phyloP scores from a whole-genome alignment of 441 rosid genomes.

The Corymbia calophylla region DNA sequence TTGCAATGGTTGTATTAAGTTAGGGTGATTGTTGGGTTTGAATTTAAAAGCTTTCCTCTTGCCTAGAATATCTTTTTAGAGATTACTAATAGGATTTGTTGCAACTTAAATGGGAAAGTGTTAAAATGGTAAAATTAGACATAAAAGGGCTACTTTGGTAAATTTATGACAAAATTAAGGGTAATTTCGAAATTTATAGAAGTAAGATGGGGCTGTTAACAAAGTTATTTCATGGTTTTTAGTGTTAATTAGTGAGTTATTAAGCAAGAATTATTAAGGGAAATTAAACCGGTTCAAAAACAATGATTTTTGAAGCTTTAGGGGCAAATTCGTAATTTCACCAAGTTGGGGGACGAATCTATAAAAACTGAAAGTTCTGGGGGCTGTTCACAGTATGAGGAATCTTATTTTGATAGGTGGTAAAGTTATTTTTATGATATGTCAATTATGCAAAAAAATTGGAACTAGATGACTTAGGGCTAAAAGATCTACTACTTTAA shows the following conservation, averaged over 20 bases:
- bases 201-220: background rate
- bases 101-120: background rate
- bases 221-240: fast-evolving
- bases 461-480: too few relatives aligned
- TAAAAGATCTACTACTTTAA: too few relatives aligned
- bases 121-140: background rate
- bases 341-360: fast-evolving
- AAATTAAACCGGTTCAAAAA: too few relatives aligned
- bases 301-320: background rate
- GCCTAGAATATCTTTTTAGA: too few relatives aligned
- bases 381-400: background rate
- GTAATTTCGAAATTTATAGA: background rate
- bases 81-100: too few relatives aligned
- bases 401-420: background rate
- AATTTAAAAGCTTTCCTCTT: too few relatives aligned
- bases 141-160: too few relatives aligned
- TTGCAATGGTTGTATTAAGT: background rate
- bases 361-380: fast-evolving
- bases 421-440: background rate
- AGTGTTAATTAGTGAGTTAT: background rate
- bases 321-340: background rate
- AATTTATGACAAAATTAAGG: background rate
- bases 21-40: background rate
- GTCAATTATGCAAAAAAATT: background rate
- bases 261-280: background rate